Evolutionary conservation across 768 basidiomycete genomes (phyloP), one percentile per base, ranked within the genome.

Genomic region (Cystofilobasidium capitatum): DNA sequence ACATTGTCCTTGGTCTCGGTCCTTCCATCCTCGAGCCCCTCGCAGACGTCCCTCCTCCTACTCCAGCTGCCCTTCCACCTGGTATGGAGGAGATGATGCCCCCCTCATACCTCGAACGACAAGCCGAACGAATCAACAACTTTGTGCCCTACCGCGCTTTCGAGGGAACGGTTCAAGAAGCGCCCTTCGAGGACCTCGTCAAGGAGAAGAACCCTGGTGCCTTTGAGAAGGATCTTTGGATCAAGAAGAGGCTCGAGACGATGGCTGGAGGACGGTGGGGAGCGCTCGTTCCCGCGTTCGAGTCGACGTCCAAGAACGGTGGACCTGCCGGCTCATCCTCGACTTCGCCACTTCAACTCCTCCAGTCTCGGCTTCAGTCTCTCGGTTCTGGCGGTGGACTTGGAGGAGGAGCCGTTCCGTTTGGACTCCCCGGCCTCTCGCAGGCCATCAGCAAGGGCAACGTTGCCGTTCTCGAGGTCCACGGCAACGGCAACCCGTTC

Each of bases 1-100:
- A 86, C 10, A 89, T 96, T 57, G 81, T 96, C 22, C 88, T 94
- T 72, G 90, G 91, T n/a, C 84, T 89, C 73, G 86, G 87, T 0
- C 90, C 91, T 33, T 79, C 88, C 4, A 78, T 91, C n/a, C 78
- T 83, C 17, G 61, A 83, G n/a, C 79, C 83, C 13, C 71, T 29
- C 26, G 26, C 51, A 58, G 70, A 61, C 17, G 51, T 16, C n/a
- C 33, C 24, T 35, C 49, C 36, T 51, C 40, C 61, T 64, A 26
- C 45, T 39, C n/a, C 26, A 20, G 22, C n/a, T 57, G 59, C 55
- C 61, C 31, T 67, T 36, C 51, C 51, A 2, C 29, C 26, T 14
- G 51, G 51, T 85, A 86, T 40, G 57, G 64, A 64, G 88, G 84
- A 83, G 80, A 82, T 47, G 88, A 89, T 76, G 83, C 42, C 63